These are phyloP conservation scores for Colletotrichum tofieldiae DNA, from an alignment of 2,329 filamentous ascomycete species.

Conservation along the genomic window DNA sequence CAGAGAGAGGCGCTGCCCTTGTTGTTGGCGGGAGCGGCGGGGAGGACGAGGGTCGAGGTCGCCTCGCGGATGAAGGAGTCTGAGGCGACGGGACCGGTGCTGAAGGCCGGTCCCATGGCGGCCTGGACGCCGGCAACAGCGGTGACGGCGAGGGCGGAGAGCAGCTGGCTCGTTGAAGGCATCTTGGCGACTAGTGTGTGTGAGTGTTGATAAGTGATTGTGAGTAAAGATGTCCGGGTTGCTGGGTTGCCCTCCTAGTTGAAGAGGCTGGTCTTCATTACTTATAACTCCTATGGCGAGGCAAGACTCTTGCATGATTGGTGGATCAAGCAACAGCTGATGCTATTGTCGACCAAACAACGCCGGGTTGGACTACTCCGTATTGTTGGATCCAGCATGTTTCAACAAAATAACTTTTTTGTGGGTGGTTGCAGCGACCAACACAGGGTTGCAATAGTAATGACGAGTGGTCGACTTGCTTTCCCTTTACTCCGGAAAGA, in stretches of 20 bases:
- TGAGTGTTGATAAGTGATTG: neutral
- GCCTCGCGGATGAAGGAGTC: conserved; percentile 61
- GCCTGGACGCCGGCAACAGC: conserved; percentile 44
- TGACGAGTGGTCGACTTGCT: neutral
- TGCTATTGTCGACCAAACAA: neutral
- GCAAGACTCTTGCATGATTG: neutral
- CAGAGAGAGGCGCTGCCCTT: conserved; percentile 59
- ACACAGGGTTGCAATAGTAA: neutral
- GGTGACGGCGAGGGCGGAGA: conserved; percentile 30
- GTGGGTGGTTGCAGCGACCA: neutral
- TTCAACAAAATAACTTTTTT: conserved; percentile 12
- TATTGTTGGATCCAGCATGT: conserved; percentile 2
- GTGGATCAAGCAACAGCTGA: neutral
- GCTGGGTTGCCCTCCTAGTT: neutral
- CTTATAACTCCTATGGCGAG: neutral
- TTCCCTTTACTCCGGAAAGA: neutral
- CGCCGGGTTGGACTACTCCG: neutral
- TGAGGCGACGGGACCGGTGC: conserved; percentile 59
- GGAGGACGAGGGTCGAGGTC: conserved; percentile 60
- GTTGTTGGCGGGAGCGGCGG: conserved; percentile 54
- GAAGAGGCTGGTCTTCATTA: neutral
- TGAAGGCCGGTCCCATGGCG: conserved; percentile 57
- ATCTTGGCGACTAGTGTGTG: neutral
- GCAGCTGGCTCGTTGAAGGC: conserved; percentile 35
- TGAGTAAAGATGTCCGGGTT: neutral